phyloP scores from a whole-genome alignment of 257 asterid species.

The Nicotiana undulata region DNA sequence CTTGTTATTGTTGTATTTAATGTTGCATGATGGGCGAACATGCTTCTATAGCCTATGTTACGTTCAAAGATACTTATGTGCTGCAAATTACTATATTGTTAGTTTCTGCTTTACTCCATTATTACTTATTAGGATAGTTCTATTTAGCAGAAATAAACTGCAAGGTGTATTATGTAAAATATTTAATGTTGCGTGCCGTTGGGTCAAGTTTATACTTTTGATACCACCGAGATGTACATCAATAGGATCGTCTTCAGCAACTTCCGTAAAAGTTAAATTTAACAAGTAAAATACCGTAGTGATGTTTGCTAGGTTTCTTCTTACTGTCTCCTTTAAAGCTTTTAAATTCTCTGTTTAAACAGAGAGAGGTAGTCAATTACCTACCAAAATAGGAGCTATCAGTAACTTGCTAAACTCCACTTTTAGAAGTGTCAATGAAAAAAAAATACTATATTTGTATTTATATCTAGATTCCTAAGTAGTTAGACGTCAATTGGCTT shows the following conservation, averaged over 20 bases:
- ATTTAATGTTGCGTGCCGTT: not conserved
- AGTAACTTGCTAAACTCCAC: not conserved
- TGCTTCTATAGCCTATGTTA: conserved; percentile 34
- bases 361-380: not conserved
- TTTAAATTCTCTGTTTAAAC: not conserved
- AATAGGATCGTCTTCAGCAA: not conserved
- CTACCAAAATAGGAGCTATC: not conserved
- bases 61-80: conserved; percentile 48
- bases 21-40: conserved; percentile 13
- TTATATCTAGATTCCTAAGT: not conserved
- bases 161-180: not conserved
- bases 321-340: not conserved
- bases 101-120: conserved; percentile 9
- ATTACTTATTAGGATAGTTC: not conserved
- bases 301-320: not conserved
- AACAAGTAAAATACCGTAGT: not conserved
- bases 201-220: not conserved
- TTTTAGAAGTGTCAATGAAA: not conserved
- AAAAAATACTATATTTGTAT: not conserved
- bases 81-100: conserved; percentile 49
- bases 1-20: no score
- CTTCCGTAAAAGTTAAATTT: not conserved
- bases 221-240: not conserved
- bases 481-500: not conserved
- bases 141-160: not conserved